These are phyloP conservation scores for Schizochytrium sp. DNA, from an alignment of 108 stramenopile genomes.

Conservation along the genomic window DNA sequence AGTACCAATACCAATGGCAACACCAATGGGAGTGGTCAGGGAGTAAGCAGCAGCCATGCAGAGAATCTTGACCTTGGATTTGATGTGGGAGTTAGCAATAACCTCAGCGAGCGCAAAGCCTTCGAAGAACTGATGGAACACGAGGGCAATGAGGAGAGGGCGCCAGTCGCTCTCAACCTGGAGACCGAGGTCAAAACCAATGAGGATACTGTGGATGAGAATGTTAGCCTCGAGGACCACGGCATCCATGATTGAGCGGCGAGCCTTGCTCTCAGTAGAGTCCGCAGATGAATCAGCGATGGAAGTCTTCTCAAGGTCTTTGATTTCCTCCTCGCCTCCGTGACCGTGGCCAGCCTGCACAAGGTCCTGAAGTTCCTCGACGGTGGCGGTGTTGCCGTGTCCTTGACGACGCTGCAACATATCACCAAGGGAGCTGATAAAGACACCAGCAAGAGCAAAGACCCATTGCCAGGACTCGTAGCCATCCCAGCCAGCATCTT, in stretches of 20 bases:
- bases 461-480: conserved; percentile 44
- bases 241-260: background rate
- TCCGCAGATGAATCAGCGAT: background rate
- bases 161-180: background rate
- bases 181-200: conserved; percentile 53
- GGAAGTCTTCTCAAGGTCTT: background rate
- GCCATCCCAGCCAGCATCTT: conserved; percentile 40
- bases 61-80: background rate
- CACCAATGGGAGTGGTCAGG: conserved; percentile 26
- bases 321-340: background rate
- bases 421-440: background rate
- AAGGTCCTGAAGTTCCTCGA: background rate
- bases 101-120: conserved; percentile 47
- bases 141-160: background rate
- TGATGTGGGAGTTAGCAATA: background rate
- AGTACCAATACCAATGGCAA: conserved; percentile 48
- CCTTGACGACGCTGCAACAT: background rate
- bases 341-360: background rate
- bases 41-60: background rate
- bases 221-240: conserved; percentile 2
- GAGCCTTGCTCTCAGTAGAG: background rate
- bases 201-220: conserved; percentile 35
- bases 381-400: background rate
- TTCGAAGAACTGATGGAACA: conserved; percentile 48
- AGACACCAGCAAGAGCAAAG: conserved; percentile 36